Evolutionary conservation across 192 early-diverging fungal species (phyloP).

Genomic region (Coemansia sp.): DNA sequence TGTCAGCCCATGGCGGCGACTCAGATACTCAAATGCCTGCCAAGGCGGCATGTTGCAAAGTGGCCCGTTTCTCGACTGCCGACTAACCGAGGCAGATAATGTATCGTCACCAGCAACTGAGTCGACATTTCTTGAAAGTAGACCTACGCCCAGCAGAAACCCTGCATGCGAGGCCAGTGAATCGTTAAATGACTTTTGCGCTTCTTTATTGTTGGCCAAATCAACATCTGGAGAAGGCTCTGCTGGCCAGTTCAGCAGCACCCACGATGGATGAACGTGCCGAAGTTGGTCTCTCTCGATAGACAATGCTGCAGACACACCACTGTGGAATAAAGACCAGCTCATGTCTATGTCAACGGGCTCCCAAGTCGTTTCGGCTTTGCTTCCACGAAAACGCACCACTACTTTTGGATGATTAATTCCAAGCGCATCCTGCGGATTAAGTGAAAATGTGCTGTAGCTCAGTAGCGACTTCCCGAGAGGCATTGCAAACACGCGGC

Average conservation of each 20-base stretch:
- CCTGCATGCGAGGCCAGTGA: slow-evolving; percentile 69
- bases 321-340: slow-evolving; percentile 90
- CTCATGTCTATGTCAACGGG: slow-evolving; percentile 42
- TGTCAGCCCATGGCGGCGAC: slow-evolving; percentile 64
- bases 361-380: slow-evolving; percentile 38
- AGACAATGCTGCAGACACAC: slow-evolving; percentile 74
- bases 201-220: slow-evolving; percentile 1
- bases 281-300: slow-evolving; percentile 58
- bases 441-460: slow-evolving; percentile 60
- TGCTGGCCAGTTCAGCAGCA: slow-evolving; percentile 66
- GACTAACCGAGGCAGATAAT: not conserved
- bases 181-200: slow-evolving; percentile 24
- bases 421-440: slow-evolving; percentile 58
- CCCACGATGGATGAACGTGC: slow-evolving; percentile 73
- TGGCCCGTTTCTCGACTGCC: slow-evolving; percentile 57
- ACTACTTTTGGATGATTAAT: slow-evolving; percentile 60
- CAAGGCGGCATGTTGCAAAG: slow-evolving; percentile 64
- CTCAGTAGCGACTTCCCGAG: slow-evolving; percentile 67
- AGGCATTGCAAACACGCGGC: slow-evolving; percentile 65
- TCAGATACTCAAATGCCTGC: slow-evolving; percentile 67
- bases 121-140: slow-evolving; percentile 25
- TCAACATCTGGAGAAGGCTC: slow-evolving; percentile 15
- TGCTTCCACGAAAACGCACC: slow-evolving; percentile 66
- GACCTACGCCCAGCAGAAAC: slow-evolving; percentile 76
- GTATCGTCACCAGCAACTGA: not conserved